Evolutionary conservation across 352 stramenopile genomes (phyloP).

Genomic region (Globisporangium paroecandrum): DNA sequence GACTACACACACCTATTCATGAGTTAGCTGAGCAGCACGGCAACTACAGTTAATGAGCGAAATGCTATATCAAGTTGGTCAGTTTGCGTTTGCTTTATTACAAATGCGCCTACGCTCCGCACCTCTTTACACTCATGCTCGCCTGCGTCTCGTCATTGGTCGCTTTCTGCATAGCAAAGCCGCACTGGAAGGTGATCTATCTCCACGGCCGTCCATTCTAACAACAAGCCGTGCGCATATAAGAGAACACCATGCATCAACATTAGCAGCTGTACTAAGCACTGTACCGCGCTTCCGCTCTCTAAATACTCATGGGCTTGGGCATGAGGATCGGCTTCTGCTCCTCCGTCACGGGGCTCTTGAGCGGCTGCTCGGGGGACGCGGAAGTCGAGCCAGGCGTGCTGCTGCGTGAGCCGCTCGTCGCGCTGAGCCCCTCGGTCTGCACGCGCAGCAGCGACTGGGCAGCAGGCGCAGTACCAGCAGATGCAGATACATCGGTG

Average conservation of each 20-base stretch:
- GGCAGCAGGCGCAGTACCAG: not conserved
- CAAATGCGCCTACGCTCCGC: no score
- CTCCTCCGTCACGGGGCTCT: conserved; percentile 47
- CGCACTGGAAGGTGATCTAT: no score
- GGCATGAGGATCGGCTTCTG: conserved; percentile 67
- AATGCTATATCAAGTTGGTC: no score
- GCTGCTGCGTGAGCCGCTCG: not conserved
- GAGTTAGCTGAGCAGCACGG: no score
- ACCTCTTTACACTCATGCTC: no score
- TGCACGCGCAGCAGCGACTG: not conserved
- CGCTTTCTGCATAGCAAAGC: no score
- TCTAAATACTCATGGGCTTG: conserved; percentile 64
- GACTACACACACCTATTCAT: not conserved
- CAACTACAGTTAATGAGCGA: no score
- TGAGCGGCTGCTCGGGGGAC: conserved; percentile 22
- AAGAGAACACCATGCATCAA: not conserved
- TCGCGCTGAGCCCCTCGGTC: not conserved
- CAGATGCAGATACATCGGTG: not conserved
- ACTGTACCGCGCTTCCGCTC: not conserved
- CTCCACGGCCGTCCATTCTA: not conserved
- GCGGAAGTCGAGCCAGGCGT: conserved; percentile 22
- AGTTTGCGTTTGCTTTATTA: no score
- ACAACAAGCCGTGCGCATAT: not conserved
- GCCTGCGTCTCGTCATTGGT: no score
- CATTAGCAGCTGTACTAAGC: no score